A percentile compares a stretch with the other conserved stretches of the same genome.
Evolutionary conservation across 257 asterid genomes (phyloP).

Genomic region (Solanum chiquidenum): DNA sequence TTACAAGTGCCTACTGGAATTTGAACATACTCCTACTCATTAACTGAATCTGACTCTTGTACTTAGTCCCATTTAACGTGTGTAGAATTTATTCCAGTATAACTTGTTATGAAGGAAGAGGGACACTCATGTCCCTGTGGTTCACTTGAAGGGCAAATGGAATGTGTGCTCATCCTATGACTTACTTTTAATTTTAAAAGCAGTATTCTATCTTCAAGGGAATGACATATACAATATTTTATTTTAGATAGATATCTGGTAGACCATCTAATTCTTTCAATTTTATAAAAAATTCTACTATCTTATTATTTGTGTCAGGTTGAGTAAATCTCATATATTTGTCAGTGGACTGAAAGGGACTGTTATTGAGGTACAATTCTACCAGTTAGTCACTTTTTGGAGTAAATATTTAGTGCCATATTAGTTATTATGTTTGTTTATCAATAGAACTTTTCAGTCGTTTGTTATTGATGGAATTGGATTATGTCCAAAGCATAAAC

Average conservation of each 20-base stretch:
- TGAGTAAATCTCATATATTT: slow-evolving; percentile 81
- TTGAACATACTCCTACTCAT: not conserved
- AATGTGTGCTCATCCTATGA: not conserved
- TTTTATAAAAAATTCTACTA: not conserved
- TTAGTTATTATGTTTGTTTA: not conserved
- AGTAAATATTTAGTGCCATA: not conserved
- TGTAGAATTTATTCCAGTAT: not conserved
- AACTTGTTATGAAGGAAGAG: not conserved
- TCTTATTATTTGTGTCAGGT: slow-evolving; percentile 19
- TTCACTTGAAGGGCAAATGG: not conserved
- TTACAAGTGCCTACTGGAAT: not conserved
- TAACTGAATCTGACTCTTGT: not conserved
- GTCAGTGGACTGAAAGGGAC: slow-evolving; percentile 87
- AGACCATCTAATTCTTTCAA: not conserved
- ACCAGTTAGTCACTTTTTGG: not conserved
- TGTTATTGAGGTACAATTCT: slow-evolving; percentile 57
- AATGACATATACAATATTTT: not conserved
- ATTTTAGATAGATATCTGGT: not conserved
- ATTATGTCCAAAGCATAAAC: not conserved
- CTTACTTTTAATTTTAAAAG: not conserved
- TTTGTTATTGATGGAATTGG: not conserved
- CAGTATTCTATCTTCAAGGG: not conserved
- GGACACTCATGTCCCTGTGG: not conserved
- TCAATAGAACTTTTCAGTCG: not conserved
- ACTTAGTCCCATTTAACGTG: not conserved